These are phyloP conservation scores for Aureobasidium melanogenum DNA, from an alignment of 2,329 filamentous ascomycete species.

Conservation along the genomic window DNA sequence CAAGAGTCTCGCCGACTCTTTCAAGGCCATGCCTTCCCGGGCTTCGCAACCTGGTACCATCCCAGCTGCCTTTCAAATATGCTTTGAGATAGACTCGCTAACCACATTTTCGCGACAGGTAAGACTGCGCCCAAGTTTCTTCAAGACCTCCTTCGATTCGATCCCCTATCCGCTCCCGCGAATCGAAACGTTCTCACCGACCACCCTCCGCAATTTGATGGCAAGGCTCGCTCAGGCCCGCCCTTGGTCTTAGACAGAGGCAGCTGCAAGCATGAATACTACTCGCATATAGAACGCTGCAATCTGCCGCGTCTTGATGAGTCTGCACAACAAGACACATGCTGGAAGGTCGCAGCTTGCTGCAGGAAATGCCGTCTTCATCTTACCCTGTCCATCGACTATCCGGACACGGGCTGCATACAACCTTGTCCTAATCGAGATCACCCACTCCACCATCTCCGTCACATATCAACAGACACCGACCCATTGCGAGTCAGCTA, in stretches of 20 bases:
- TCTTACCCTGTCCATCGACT: conserved; percentile 49
- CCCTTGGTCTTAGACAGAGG: conserved; percentile 26
- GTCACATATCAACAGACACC: neutral
- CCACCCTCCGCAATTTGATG: conserved; percentile 44
- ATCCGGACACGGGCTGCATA: conserved; percentile 28
- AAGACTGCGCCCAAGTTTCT: conserved; percentile 43
- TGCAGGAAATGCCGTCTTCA: conserved; percentile 56
- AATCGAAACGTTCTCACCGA: conserved; percentile 44
- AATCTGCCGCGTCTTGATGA: conserved; percentile 36
- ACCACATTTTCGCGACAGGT: conserved; percentile 29
- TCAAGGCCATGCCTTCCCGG: conserved; percentile 12
- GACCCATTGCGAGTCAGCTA: conserved; percentile 26
- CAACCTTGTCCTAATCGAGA: conserved; percentile 38
- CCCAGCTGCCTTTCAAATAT: conserved; percentile 16
- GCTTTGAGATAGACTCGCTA: neutral
- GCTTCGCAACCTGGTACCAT: conserved; percentile 12
- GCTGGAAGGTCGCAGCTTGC: conserved; percentile 51
- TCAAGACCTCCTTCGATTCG: conserved; percentile 44
- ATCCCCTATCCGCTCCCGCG: conserved; percentile 30
- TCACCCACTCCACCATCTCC: conserved; percentile 55
- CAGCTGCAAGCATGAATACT: conserved; percentile 53
- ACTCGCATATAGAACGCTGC: conserved; percentile 48
- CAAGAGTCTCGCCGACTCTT: neutral
- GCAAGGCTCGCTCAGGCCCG: conserved; percentile 22
- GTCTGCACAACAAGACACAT: conserved; percentile 29